Evolutionary conservation across 495 filamentous ascomycete genomes (phyloP).

Genomic region (Hypoxylon cercidicola): DNA sequence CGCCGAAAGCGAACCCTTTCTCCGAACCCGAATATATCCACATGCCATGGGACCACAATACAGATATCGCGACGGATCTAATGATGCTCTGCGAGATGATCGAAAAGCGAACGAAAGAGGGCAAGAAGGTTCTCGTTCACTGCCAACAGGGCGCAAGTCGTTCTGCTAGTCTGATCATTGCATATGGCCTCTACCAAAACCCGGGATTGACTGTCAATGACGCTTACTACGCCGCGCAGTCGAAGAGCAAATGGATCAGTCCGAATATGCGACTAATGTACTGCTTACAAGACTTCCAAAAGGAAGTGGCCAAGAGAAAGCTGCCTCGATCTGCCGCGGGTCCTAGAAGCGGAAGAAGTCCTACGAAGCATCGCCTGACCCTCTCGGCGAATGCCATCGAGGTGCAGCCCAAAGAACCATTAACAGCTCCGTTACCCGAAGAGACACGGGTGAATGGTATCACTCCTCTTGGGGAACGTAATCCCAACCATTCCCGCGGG

Average conservation of each 20-base stretch:
- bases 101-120: slow-evolving; percentile 76
- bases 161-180: slow-evolving; percentile 96
- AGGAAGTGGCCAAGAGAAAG: slow-evolving; percentile 67
- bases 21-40: slow-evolving; percentile 91
- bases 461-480: slow-evolving; percentile 40
- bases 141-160: slow-evolving; percentile 96
- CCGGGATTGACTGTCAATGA: slow-evolving; percentile 88
- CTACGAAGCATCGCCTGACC: slow-evolving; percentile 62
- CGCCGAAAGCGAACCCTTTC: slow-evolving; percentile 64
- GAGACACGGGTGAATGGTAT: slow-evolving; percentile 47
- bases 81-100: slow-evolving; percentile 86
- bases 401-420: slow-evolving; percentile 54
- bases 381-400: slow-evolving; percentile 63
- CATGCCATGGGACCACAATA: slow-evolving; percentile 97
- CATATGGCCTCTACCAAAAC: slow-evolving; percentile 94
- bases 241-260: slow-evolving; percentile 92
- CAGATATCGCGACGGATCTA: slow-evolving; percentile 89
- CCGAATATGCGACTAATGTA: slow-evolving; percentile 99
- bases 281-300: slow-evolving; percentile 92
- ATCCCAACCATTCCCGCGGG: slow-evolving; percentile 49
- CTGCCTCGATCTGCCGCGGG: slow-evolving; percentile 55
- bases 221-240: slow-evolving; percentile 90
- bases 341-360: slow-evolving; percentile 57
- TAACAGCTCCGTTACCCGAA: slow-evolving; percentile 62
- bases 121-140: slow-evolving; percentile 91